phyloP scores from a whole-genome alignment of 306 rosid genomes.

The Prunus mongolica region DNA sequence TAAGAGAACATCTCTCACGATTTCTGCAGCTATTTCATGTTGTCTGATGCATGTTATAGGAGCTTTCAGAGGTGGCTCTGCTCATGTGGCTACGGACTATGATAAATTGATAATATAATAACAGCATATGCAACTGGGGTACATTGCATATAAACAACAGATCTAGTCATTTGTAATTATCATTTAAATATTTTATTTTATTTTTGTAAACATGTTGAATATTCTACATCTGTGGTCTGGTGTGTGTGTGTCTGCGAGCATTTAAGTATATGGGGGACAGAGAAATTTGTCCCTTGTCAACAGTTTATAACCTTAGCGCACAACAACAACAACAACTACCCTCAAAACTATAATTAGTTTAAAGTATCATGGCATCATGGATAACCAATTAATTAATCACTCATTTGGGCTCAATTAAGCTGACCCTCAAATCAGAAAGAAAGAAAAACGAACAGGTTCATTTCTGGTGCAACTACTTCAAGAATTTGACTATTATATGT shows the following conservation, averaged over 20 bases:
- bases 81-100: neutral
- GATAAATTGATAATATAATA: neutral
- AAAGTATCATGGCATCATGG: neutral
- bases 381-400: conserved; percentile 14
- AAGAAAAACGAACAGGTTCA: conserved; percentile 11
- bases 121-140: conserved; percentile 12
- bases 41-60: no score
- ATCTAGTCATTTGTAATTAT: conserved; percentile 7
- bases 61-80: no score
- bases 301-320: conserved; percentile 29
- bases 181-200: neutral
- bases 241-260: neutral
- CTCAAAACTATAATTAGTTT: conserved; percentile 6
- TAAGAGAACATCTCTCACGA: neutral
- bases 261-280: neutral
- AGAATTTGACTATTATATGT: conserved; percentile 20
- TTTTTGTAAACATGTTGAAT: neutral
- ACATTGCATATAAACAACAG: conserved; percentile 27
- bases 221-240: conserved; percentile 7
- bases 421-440: neutral
- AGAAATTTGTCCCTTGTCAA: conserved; percentile 18
- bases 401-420: conserved; percentile 8
- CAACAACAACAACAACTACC: conserved; percentile 30
- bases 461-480: conserved; percentile 37
- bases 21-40: neutral